A percentile compares a stretch with the other conserved stretches of the same genome.
Conservation (phyloP, 768 basidiomycete species). For the Russula emetica region DNA sequence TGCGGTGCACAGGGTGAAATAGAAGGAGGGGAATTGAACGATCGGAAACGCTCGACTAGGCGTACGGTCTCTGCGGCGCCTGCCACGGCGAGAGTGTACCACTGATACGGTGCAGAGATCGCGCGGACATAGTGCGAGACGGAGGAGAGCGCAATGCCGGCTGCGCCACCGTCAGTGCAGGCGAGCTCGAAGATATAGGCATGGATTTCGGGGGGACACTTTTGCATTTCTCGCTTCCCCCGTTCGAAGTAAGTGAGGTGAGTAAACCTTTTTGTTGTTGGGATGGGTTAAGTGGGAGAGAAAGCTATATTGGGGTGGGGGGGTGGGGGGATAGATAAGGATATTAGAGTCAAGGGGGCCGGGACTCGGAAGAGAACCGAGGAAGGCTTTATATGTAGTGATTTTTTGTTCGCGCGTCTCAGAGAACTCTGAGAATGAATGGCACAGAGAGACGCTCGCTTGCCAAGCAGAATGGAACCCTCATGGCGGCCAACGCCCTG, state of each 20-base stretch:
- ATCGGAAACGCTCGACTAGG: constrained; percentile 29
- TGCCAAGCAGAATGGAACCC: constrained; percentile 17
- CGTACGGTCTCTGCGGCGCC: constrained; percentile 33
- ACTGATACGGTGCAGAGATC: constrained; percentile 40
- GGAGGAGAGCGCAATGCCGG: constrained; percentile 37
- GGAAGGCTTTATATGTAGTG: constrained; percentile 2
- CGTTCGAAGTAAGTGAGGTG: not conserved
- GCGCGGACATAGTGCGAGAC: constrained; percentile 42
- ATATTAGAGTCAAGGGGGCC: not conserved
- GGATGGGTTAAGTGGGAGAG: not conserved
- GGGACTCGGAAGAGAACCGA: constrained; percentile 4
- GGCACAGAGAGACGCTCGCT: not conserved
- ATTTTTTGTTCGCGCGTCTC: not conserved
- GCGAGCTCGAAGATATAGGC: constrained; percentile 43
- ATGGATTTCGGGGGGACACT: constrained; percentile 44
- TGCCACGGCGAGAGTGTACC: constrained; percentile 39
- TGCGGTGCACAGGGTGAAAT: not conserved
- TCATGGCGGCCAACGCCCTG: constrained; percentile 4
- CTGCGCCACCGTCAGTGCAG: constrained; percentile 40
- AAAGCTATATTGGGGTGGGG: not conserved
- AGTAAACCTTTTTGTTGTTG: not conserved
- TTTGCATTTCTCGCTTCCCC: constrained; percentile 22
- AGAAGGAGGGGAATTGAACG: not conserved
- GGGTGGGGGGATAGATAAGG: not conserved
- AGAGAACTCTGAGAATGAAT: not conserved